Conservation (phyloP, 805 yeast species). For the Maudiozyma bulderi region DNA sequence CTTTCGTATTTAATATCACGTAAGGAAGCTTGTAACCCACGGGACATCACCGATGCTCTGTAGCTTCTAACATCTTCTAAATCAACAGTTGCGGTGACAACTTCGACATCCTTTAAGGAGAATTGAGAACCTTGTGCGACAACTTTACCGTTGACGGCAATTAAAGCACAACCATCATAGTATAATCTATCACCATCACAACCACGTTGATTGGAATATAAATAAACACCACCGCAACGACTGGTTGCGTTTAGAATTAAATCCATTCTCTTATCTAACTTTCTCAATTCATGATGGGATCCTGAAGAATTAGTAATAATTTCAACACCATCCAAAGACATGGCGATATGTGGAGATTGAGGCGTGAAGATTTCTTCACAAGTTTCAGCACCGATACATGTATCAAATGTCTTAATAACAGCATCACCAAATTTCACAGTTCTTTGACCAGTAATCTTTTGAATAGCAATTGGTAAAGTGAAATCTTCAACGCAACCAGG, state of each 20-base stretch:
- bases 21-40: slow-evolving; percentile 55
- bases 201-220: slow-evolving; percentile 92
- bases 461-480: slow-evolving; percentile 61
- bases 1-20: slow-evolving; percentile 36
- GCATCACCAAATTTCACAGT: slow-evolving; percentile 85
- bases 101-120: slow-evolving; percentile 85
- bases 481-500: slow-evolving; percentile 66
- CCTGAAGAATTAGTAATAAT: slow-evolving; percentile 93
- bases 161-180: slow-evolving; percentile 94
- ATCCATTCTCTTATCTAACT: slow-evolving; percentile 73
- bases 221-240: slow-evolving; percentile 92
- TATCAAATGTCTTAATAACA: slow-evolving; percentile 70
- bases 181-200: slow-evolving; percentile 97
- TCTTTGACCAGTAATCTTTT: slow-evolving; percentile 54
- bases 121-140: slow-evolving; percentile 93
- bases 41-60: slow-evolving; percentile 59
- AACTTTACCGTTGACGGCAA: slow-evolving; percentile 83
- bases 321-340: slow-evolving; percentile 96
- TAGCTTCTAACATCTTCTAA: slow-evolving; percentile 83
- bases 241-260: slow-evolving; percentile 87
- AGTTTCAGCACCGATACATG: slow-evolving; percentile 93
- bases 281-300: slow-evolving; percentile 93
- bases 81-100: slow-evolving; percentile 89
- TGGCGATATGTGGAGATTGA: slow-evolving; percentile 82
- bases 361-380: slow-evolving; percentile 98